Evolutionary conservation across 1,139 yeast species (phyloP).

Genomic region (Candida sp.): DNA sequence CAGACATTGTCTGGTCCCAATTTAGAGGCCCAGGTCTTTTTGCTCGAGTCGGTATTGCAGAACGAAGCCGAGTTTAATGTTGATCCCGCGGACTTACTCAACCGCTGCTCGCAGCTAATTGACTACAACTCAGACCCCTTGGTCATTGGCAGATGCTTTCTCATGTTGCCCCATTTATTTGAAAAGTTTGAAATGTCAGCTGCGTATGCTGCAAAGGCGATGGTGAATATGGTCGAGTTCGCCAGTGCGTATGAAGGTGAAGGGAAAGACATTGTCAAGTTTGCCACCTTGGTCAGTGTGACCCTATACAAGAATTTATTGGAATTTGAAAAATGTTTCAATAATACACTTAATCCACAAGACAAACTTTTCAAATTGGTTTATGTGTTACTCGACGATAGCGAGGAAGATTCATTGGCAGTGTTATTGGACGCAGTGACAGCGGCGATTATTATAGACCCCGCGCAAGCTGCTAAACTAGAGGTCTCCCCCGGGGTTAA

Average conservation of each 20-base stretch:
- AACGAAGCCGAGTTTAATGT: constrained; percentile 33
- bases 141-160: constrained; percentile 42
- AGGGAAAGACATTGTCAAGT: constrained; percentile 20
- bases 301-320: constrained; percentile 52
- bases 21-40: constrained; percentile 37
- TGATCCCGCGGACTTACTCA: constrained; percentile 20
- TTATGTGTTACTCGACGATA: constrained; percentile 48
- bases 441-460: constrained; percentile 46
- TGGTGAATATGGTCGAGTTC: constrained; percentile 30
- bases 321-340: constrained; percentile 22
- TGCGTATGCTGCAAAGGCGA: constrained; percentile 33
- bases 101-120: constrained; percentile 16
- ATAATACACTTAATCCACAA: constrained; percentile 19
- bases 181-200: constrained; percentile 45
- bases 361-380: constrained; percentile 24
- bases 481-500: constrained; percentile 13
- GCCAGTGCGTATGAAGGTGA: constrained; percentile 18
- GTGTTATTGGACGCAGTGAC: constrained; percentile 70
- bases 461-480: constrained; percentile 30
- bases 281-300: constrained; percentile 50
- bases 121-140: constrained; percentile 19
- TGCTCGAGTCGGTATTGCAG: constrained; percentile 39
- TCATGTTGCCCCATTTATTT: constrained; percentile 54
- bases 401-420: constrained; percentile 82
- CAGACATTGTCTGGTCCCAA: constrained; percentile 10